Evolutionary conservation across 2,329 filamentous ascomycete species (phyloP).

Genomic region (Exophiala dermatitidis): DNA sequence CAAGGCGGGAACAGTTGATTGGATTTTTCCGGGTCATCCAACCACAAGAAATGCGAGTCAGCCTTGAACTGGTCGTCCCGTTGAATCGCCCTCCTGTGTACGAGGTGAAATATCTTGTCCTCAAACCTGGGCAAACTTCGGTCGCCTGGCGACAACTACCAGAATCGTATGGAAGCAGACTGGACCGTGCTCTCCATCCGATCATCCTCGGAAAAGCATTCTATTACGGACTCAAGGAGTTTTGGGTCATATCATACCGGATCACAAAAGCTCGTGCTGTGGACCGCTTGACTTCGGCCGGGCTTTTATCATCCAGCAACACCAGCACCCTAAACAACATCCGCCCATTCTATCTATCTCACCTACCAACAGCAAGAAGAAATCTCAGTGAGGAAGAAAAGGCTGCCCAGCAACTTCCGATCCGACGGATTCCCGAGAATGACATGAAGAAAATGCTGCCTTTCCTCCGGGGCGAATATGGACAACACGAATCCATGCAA

Average conservation of each 20-base stretch:
- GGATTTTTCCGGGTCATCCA: neutral
- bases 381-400: slow-evolving; percentile 11
- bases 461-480: slow-evolving; percentile 18
- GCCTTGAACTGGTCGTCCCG: slow-evolving; percentile 18
- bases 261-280: slow-evolving; percentile 13
- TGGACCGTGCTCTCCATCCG: slow-evolving; percentile 24
- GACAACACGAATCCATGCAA: slow-evolving; percentile 11
- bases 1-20: neutral
- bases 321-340: neutral
- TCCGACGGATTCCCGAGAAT: slow-evolving; percentile 6
- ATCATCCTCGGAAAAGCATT: slow-evolving; percentile 18
- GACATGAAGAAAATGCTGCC: slow-evolving; percentile 12
- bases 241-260: slow-evolving; percentile 13
- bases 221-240: slow-evolving; percentile 18
- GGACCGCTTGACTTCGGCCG: slow-evolving; percentile 9
- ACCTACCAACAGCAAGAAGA: neutral
- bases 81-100: slow-evolving; percentile 18
- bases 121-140: slow-evolving; percentile 9
- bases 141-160: slow-evolving; percentile 20
- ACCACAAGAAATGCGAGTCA: neutral
- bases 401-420: neutral
- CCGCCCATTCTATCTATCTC: neutral
- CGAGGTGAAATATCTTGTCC: slow-evolving; percentile 21
- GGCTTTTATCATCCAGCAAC: neutral
- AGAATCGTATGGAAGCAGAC: slow-evolving; percentile 16